Evolutionary conservation across 148 eudicot species (phyloP), one percentile per base, ranked within the genome.

Genomic region (Mesembryanthemum crystallinum): DNA sequence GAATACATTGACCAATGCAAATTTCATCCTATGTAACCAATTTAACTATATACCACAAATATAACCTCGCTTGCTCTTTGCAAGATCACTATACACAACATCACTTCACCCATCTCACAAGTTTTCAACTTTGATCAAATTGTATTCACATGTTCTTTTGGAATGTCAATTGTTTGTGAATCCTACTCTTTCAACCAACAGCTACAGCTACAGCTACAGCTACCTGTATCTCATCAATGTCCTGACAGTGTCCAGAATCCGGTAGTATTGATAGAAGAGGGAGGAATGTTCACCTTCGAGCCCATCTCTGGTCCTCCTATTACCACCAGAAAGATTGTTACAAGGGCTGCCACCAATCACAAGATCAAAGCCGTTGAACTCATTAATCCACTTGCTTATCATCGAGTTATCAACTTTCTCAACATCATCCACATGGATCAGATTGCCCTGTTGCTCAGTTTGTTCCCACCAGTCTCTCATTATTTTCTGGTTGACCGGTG

Each of bases 341-440:
- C 87, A 84, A 0, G 87, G 89, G 71, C 89, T 84, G 25, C 89
- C 89, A 47, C 89, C 89, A 23, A 84, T 80, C 33, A 86, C 83
- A 0, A 86, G 77, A 77, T 86, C 82, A 42, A 86, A 86, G 14
- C 87, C 82, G 5, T 72, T 82, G 64, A 77, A 77, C 17, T 49
- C 29, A 8, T 47, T 7, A 0, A 83, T 42, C 80, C 78, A 75
- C 10, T 42, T 1, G 3, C 58, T 73, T 1, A 86, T 49, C 78
- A 74, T 68, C 0, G 0, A 0, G 5, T 12, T 11, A 3, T 39
- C 23, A 10, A 86, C 78, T 17, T 71, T 49, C 37, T 79, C 54
- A 47, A 86, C 82, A 68, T 82, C 80, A 1, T 64, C 39, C 23
- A 83, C 14, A 57, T 84, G 78, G 23, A 82, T 77, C 35, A 83